Evolutionary conservation across 1,284 basidiomycete genomes (phyloP).

Genomic region (Microbotryum saponariae): DNA sequence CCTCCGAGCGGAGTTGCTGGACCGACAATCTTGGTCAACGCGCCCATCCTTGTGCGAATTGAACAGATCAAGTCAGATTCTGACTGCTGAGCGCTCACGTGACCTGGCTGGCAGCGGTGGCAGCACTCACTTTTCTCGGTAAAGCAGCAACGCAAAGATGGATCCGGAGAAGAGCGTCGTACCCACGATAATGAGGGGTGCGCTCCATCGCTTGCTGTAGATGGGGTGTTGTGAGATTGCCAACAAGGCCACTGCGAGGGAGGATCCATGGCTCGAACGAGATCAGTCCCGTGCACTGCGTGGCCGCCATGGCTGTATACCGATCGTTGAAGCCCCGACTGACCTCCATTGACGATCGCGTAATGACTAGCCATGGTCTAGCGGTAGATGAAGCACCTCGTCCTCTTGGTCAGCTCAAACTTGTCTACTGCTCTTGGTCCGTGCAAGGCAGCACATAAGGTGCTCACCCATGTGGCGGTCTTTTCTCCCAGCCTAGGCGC

Average conservation of each 20-base stretch:
- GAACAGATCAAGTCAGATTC: not conserved
- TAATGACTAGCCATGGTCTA: slow-evolving; percentile 22
- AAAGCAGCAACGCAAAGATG: slow-evolving; percentile 28
- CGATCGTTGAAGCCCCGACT: not conserved
- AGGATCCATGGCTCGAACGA: not conserved
- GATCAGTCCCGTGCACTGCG: not conserved
- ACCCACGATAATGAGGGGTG: slow-evolving; percentile 22
- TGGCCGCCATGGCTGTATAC: not conserved
- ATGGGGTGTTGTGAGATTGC: slow-evolving; percentile 29
- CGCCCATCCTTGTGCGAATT: slow-evolving; percentile 10
- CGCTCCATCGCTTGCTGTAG: slow-evolving; percentile 18
- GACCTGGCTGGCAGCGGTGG: not conserved
- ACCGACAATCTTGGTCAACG: slow-evolving; percentile 21
- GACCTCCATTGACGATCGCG: slow-evolving; percentile 24
- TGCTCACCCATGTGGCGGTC: slow-evolving; percentile 27
- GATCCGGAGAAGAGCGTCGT: slow-evolving; percentile 23
- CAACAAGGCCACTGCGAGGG: not conserved
- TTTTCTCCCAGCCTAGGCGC: slow-evolving; percentile 25
- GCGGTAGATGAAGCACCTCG: too few relatives aligned
- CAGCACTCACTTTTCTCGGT: slow-evolving; percentile 9
- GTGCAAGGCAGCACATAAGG: too few relatives aligned
- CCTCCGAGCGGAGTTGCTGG: slow-evolving; percentile 26
- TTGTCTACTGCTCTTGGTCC: too few relatives aligned
- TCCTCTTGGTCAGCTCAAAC: too few relatives aligned
- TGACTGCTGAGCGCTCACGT: not conserved